Base-by-base conservation (phyloP, 2,329 filamentous ascomycete species). In the Aureobasidium lini region DNA sequence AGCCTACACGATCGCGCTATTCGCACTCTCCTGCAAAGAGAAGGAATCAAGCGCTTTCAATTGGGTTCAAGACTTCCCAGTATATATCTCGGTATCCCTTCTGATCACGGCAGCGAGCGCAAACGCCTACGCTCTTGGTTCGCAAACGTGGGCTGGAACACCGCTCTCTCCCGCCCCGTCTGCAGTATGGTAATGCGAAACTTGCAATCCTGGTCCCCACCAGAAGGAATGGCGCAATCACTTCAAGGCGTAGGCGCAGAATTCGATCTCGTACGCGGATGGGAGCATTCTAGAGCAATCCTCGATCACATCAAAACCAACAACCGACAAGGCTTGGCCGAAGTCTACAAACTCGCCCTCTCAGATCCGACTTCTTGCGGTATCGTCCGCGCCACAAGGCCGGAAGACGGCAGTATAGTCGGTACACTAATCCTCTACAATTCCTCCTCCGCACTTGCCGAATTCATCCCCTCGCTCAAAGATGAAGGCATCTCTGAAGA, bases 1-100 rank as follows among this genome's bases (percentile, higher is more conserved):
- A 96, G 90, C 0, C 81, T 97, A 2, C 92, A 96, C 72, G 88
- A 90, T 62, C 82, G 92, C 40, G 92, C 92, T 0, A 83, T 96
- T 57, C 85, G 89, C 34, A 86, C 84, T 6, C 79, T 97, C 1
- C 70, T 85, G 2, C 87, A 90, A 66, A 83, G 84, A 52, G 82
- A 84, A 40, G 86, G 85, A 1, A 81, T 95, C 67, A 88, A 88
- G 67, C 86, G 87, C 60, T 83, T 96, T 36, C 91, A 95, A 69
- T 82, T 96, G 0, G 93, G 92, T 1, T 85, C 85, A 42, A 82
- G 87, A 1, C 84, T 95, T 36, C 92, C 92, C 0, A 89, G 86
- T n/a, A 84, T 95, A 28, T 96, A 92, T 67, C 82, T 90, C 0
- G 93, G 92, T 0, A 88, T 96, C 9, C 91, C 92, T 0, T 84